A percentile compares a stretch with the other conserved stretches of the same genome.
These are phyloP conservation scores for Aureobasidium pullulans DNA, from an alignment of 2,329 filamentous ascomycete genomes.

Conservation along the genomic window DNA sequence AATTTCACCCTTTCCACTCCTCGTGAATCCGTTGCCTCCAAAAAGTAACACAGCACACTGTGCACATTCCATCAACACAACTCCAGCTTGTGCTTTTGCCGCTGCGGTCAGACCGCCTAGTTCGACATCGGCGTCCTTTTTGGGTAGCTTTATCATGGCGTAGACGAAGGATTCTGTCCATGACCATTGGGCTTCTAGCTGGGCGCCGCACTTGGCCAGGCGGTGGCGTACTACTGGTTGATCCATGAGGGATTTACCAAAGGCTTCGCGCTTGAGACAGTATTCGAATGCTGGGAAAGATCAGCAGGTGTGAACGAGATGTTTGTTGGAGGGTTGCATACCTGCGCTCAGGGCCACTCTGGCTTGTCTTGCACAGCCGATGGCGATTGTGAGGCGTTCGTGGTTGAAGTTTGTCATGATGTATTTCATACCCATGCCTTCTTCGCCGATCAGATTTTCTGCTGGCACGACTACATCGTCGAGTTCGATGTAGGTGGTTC, in stretches of 20 bases:
- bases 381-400: slow-evolving; percentile 60
- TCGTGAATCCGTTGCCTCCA: slow-evolving; percentile 66
- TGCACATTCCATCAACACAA: slow-evolving; percentile 65
- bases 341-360: slow-evolving; percentile 49
- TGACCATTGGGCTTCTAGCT: slow-evolving; percentile 62
- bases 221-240: slow-evolving; percentile 67
- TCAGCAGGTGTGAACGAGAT: too few species aligned
- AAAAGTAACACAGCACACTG: slow-evolving; percentile 63
- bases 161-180: slow-evolving; percentile 68
- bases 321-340: too few species aligned
- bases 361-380: slow-evolving; percentile 56
- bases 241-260: slow-evolving; percentile 62
- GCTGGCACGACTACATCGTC: slow-evolving; percentile 67
- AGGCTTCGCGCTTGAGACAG: slow-evolving; percentile 58
- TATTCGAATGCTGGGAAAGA: slow-evolving; percentile 59
- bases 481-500: slow-evolving; percentile 69
- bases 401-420: slow-evolving; percentile 62
- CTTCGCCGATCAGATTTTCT: slow-evolving; percentile 61
- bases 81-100: slow-evolving; percentile 64
- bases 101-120: slow-evolving; percentile 66
- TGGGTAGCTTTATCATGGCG: slow-evolving; percentile 55
- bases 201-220: slow-evolving; percentile 61
- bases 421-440: slow-evolving; percentile 66
- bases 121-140: slow-evolving; percentile 53
- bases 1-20: slow-evolving; percentile 62